phyloP scores from a whole-genome alignment of 1,284 basidiomycete genomes.

The Mrakiaceae sp. region DNA sequence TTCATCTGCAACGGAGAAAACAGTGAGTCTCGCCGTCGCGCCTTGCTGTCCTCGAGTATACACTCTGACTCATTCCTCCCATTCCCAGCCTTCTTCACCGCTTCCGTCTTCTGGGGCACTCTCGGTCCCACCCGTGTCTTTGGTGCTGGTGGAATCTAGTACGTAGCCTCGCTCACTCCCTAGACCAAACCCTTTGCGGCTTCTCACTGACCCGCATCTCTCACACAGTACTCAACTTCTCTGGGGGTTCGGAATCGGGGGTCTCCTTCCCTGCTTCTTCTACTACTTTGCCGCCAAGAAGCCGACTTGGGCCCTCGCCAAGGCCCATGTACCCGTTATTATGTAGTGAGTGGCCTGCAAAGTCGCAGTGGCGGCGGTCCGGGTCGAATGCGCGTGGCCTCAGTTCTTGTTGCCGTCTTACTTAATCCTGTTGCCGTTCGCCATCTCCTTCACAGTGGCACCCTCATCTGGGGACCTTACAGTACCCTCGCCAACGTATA shows the following conservation, averaged over 20 bases:
- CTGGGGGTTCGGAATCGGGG: constrained; percentile 17
- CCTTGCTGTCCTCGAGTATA: no score
- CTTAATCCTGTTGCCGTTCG: background rate
- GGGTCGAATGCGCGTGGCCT: no score
- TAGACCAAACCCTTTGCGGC: constrained; percentile 23
- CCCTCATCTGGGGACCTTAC: constrained; percentile 11
- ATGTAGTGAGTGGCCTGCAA: background rate
- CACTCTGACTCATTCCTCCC: constrained; percentile 12
- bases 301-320: constrained; percentile 45
- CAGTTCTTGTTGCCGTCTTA: no score
- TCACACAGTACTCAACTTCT: background rate
- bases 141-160: constrained; percentile 51
- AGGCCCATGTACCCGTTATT: constrained; percentile 71
- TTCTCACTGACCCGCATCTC: constrained; percentile 30
- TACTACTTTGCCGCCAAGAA: constrained; percentile 38
- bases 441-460: background rate
- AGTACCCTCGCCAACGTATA: constrained; percentile 55
- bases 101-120: constrained; percentile 36
- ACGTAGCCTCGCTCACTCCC: constrained; percentile 25
- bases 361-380: background rate
- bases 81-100: constrained; percentile 24
- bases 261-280: constrained; percentile 35
- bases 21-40: background rate
- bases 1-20: constrained; percentile 12
- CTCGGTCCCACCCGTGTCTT: constrained; percentile 39